phyloP scores from a whole-genome alignment of 192 early-diverging fungal genomes.

The Coemansia sp. region DNA sequence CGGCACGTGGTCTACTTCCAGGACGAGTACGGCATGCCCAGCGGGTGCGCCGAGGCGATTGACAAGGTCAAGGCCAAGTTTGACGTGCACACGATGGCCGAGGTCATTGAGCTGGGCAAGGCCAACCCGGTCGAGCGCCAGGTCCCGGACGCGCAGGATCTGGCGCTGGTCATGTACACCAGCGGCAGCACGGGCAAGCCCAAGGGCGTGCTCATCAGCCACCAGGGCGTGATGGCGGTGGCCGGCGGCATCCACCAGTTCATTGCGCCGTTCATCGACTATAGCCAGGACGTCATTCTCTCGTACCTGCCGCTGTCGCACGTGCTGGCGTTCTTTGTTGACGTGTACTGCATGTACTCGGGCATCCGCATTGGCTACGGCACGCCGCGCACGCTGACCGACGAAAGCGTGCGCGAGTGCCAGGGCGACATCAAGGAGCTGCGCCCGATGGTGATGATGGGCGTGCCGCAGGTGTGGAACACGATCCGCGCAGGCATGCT shows the following conservation, averaged over 20 bases:
- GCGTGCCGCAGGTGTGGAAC: slow-evolving; percentile 86
- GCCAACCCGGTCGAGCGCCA: slow-evolving; percentile 58
- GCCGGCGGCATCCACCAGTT: slow-evolving; percentile 54
- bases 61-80: slow-evolving; percentile 54
- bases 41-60: slow-evolving; percentile 49
- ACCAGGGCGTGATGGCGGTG: slow-evolving; percentile 75
- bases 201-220: slow-evolving; percentile 87
- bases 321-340: slow-evolving; percentile 84
- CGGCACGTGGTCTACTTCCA: slow-evolving; percentile 58
- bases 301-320: slow-evolving; percentile 90
- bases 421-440: slow-evolving; percentile 77
- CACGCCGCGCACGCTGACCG: slow-evolving; percentile 71
- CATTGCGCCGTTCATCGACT: slow-evolving; percentile 40
- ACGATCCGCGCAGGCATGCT: slow-evolving; percentile 82
- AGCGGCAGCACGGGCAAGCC: slow-evolving; percentile 91
- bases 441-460: slow-evolving; percentile 73
- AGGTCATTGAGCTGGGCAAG: slow-evolving; percentile 63
- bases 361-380: slow-evolving; percentile 73
- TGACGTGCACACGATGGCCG: slow-evolving; percentile 57
- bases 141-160: slow-evolving; percentile 69
- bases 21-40: slow-evolving; percentile 26
- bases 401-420: slow-evolving; percentile 65
- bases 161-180: slow-evolving; percentile 90
- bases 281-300: slow-evolving; percentile 60
- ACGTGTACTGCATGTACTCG: slow-evolving; percentile 65